Evolutionary conservation across 2,329 filamentous ascomycete genomes (phyloP).

Genomic region (Fusarium goolgardi): DNA sequence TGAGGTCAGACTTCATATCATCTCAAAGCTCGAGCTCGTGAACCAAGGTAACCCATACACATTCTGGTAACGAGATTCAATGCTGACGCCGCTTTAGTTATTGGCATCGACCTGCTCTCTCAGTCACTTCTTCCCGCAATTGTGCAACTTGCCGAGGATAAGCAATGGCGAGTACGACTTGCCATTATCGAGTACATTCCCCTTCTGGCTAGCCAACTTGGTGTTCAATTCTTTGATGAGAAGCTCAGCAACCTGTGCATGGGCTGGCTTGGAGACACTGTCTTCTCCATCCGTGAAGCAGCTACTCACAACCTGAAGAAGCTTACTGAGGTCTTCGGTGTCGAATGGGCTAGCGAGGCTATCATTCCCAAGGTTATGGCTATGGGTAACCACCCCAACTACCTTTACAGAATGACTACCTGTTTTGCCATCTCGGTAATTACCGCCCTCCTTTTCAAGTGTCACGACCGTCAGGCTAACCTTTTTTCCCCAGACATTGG

Average conservation of each 20-base stretch:
- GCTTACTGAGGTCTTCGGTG: conserved; percentile 97
- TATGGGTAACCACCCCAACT: conserved; percentile 98
- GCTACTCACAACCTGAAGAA: conserved; percentile 98
- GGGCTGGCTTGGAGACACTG: conserved; percentile 97
- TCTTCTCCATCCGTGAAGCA: conserved; percentile 98
- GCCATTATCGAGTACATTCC: conserved; percentile 99
- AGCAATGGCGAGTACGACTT: conserved; percentile 97
- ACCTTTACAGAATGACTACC: conserved; percentile 99
- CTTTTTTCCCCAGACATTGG: conserved; percentile 75
- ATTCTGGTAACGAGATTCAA: background rate
- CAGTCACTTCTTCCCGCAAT: conserved; percentile 97
- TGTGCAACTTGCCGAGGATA: conserved; percentile 96
- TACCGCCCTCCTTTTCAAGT: conserved; percentile 40
- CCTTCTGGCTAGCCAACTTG: conserved; percentile 91
- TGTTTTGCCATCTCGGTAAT: conserved; percentile 98
- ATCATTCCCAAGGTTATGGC: conserved; percentile 99
- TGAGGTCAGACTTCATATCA: conserved; percentile 97
- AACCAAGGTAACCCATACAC: conserved; percentile 79
- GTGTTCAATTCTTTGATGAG: conserved; percentile 98
- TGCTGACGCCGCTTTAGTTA: conserved; percentile 69
- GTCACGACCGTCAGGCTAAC: conserved; percentile 38
- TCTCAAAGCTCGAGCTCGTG: conserved; percentile 98
- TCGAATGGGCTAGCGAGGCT: conserved; percentile 95
- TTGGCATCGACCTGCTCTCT: conserved; percentile 95
- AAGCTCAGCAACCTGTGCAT: conserved; percentile 96